Evolutionary conservation across 768 basidiomycete genomes (phyloP), one percentile per base, ranked within the genome.

Genomic region (Chalciporus pseudorubinellus): DNA sequence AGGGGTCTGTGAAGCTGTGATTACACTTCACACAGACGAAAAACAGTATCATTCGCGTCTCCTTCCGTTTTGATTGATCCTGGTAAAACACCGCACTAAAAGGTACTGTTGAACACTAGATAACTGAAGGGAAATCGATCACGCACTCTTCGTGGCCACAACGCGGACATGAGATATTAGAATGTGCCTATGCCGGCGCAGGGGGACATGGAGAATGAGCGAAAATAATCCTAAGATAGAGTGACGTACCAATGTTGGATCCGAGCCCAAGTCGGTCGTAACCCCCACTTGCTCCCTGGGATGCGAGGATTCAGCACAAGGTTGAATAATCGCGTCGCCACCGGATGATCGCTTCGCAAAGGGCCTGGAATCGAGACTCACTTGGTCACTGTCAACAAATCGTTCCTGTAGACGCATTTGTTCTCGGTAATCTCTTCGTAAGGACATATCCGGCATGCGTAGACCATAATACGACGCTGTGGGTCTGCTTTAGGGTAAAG

Each of bases 61-160:
- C 92, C 61, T 92, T 92, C 49, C 95, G 86, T 67, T 95, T 95
- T 16, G 93, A 97, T 68, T 98, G 95, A 70, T 98, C 95, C 70
- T 98, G 95, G 69, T 89, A 98, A 65, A 90, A 83, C 5, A 98
- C 95, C 45, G 92, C 83, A 64, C 95, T 98, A 62, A n/a, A 55
- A 44, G 41, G 18, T 50, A 50, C 47, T 22, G 46, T 28, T 50
- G 42, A 57, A 46, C 36, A 16, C 24, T n/a, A 46, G 47, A 9
- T n/a, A 40, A 8, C 12, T 14, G 52, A 34, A 38, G 20, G 14
- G 34, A 3, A 13, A 44, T 44, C 40, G 42, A 36, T 31, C n/a
- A 74, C 87, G 59, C 65, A 93, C 92, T 93, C 91, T 60, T 89
- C 83, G 56, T 89, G 75, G 33, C 84, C 83, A 60, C 94, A 98